Evolutionary conservation across 768 basidiomycete genomes (phyloP).

Genomic region (Leccinum fibrillosum): DNA sequence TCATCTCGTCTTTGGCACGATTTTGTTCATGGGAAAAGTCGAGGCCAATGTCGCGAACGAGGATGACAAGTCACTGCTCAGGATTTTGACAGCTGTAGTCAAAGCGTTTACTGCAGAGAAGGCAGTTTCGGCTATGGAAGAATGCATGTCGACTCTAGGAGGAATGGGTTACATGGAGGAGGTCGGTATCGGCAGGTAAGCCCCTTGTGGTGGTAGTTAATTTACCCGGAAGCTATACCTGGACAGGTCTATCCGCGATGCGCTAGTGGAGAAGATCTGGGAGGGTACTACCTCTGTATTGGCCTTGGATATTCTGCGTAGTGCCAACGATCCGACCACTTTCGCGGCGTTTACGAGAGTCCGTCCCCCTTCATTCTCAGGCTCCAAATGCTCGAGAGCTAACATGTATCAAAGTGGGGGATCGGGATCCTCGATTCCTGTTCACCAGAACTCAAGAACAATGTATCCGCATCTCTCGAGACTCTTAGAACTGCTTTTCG

Average conservation of each 20-base stretch:
- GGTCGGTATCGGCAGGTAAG: constrained; percentile 59
- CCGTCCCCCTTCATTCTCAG: constrained; percentile 17
- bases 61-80: constrained; percentile 51
- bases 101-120: constrained; percentile 73
- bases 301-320: constrained; percentile 62
- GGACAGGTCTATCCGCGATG: constrained; percentile 56
- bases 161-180: constrained; percentile 87
- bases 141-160: constrained; percentile 70
- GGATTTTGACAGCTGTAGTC: constrained; percentile 64
- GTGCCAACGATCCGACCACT: constrained; percentile 42
- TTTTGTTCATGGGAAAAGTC: constrained; percentile 55
- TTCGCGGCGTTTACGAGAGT: constrained; percentile 51
- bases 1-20: constrained; percentile 60
- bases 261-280: constrained; percentile 79
- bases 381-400: not conserved
- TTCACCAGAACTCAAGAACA: constrained; percentile 31
- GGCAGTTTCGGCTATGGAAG: constrained; percentile 61
- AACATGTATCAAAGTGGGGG: constrained; percentile 47
- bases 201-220: not conserved
- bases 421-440: constrained; percentile 40
- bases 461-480: constrained; percentile 29
- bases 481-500: constrained; percentile 39
- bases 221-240: not conserved
- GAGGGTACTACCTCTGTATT: constrained; percentile 73
- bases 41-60: constrained; percentile 52